Evolutionary conservation across 1,139 yeast genomes (phyloP).

Genomic region (Geotrichum restrictum): DNA sequence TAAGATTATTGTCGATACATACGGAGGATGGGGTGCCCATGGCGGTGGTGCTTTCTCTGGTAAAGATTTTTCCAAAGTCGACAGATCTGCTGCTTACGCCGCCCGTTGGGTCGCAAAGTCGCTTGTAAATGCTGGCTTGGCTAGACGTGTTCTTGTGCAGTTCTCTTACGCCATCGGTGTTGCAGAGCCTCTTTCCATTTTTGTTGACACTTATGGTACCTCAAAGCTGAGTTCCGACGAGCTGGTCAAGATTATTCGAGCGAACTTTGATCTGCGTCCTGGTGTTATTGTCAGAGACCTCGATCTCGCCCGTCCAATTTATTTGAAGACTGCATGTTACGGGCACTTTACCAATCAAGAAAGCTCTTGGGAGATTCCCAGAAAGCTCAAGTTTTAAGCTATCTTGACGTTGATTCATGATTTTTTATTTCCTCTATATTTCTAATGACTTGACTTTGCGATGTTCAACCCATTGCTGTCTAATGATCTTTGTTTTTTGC

Average conservation of each 20-base stretch:
- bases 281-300: slow-evolving; percentile 97
- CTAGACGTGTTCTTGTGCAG: slow-evolving; percentile 96
- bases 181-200: slow-evolving; percentile 96
- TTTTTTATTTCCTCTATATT: neutral
- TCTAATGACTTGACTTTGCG: slow-evolving; percentile 16
- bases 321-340: slow-evolving; percentile 96
- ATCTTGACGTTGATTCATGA: neutral
- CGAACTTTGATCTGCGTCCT: slow-evolving; percentile 98
- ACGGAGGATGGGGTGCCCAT: slow-evolving; percentile 99
- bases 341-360: slow-evolving; percentile 99
- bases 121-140: slow-evolving; percentile 86
- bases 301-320: slow-evolving; percentile 97
- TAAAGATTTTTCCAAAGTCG: slow-evolving; percentile 99
- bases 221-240: slow-evolving; percentile 83
- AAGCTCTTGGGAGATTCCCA: slow-evolving; percentile 98
- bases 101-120: slow-evolving; percentile 99
- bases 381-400: slow-evolving; percentile 68
- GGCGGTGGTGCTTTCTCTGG: slow-evolving; percentile 99
- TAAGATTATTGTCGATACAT: slow-evolving; percentile 98
- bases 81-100: slow-evolving; percentile 99
- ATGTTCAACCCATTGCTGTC: slow-evolving; percentile 20
- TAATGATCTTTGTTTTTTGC: slow-evolving; percentile 16
- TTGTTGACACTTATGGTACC: slow-evolving; percentile 97
- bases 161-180: slow-evolving; percentile 99
- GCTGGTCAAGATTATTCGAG: slow-evolving; percentile 82